phyloP scores from a whole-genome alignment of 805 yeast species.

The Cyberlindnera mississippiensis region DNA sequence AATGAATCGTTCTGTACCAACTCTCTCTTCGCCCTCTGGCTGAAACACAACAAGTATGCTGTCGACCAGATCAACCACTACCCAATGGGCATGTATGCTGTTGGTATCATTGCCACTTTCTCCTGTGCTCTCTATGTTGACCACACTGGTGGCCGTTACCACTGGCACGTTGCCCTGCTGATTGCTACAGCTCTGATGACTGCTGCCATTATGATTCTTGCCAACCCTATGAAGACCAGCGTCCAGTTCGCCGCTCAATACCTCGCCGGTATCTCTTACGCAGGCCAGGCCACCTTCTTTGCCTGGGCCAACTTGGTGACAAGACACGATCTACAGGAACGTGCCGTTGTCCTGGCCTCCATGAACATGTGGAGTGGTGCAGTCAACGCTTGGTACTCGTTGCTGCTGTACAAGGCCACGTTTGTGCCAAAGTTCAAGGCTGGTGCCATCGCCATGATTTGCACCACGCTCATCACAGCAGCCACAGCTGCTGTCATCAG shows the following conservation, averaged over 20 bases:
- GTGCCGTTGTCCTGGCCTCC: constrained; percentile 61
- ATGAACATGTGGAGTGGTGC: constrained; percentile 65
- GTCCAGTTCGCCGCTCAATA: constrained; percentile 53
- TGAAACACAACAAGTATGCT: constrained; percentile 36
- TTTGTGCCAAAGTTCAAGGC: constrained; percentile 47
- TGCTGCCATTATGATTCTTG: constrained; percentile 42
- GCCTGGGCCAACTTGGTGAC: constrained; percentile 64
- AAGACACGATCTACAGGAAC: constrained; percentile 54
- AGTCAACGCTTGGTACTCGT: constrained; percentile 62
- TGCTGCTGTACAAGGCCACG: constrained; percentile 48
- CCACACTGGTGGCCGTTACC: constrained; percentile 38
- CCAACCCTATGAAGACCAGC: constrained; percentile 36
- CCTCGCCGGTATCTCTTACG: constrained; percentile 48
- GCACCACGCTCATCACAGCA: constrained; percentile 42
- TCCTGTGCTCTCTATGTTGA: constrained; percentile 42
- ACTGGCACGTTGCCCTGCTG: constrained; percentile 47
- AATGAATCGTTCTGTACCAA: constrained; percentile 45
- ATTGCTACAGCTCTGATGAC: constrained; percentile 40
- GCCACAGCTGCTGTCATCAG: constrained; percentile 39
- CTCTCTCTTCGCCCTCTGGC: constrained; percentile 46
- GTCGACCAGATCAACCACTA: constrained; percentile 45
- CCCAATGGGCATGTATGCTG: constrained; percentile 53
- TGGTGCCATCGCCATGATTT: constrained; percentile 56
- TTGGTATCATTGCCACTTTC: constrained; percentile 46
- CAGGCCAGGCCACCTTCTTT: constrained; percentile 58